These are phyloP conservation scores for Ambrosiella xylebori DNA, from an alignment of 2,329 filamentous ascomycete genomes.

Conservation along the genomic window DNA sequence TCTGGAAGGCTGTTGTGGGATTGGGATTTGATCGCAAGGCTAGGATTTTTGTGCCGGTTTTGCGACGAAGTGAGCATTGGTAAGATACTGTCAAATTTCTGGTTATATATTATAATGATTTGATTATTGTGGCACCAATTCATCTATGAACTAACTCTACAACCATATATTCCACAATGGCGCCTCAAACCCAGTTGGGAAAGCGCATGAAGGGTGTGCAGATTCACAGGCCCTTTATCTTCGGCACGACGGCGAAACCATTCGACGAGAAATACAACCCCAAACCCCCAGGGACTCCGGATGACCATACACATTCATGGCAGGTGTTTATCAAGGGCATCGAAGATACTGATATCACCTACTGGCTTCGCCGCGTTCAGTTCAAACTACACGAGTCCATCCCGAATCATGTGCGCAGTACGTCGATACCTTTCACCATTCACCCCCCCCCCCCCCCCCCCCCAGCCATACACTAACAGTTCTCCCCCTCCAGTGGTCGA, in stretches of 20 bases:
- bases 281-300: constrained; percentile 56
- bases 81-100: too few species aligned
- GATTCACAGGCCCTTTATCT: constrained; percentile 49
- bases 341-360: constrained; percentile 77
- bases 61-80: not conserved
- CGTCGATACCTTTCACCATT: constrained; percentile 16
- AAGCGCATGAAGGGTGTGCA: constrained; percentile 51
- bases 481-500: constrained; percentile 41
- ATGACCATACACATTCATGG: constrained; percentile 95
- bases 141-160: too few species aligned
- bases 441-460: too few species aligned
- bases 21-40: not conserved
- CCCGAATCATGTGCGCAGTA: constrained; percentile 69
- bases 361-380: constrained; percentile 92
- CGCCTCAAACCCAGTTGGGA: constrained; percentile 38
- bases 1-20: not conserved
- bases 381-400: constrained; percentile 98
- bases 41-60: not conserved
- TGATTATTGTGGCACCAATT: too few species aligned
- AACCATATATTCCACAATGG: constrained; percentile 26
- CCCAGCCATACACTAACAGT: not conserved
- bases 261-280: constrained; percentile 66
- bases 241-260: constrained; percentile 62
- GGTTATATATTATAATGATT: too few species aligned
- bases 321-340: constrained; percentile 83